Base-by-base conservation (phyloP, 768 basidiomycete genomes). In the Fomitopsis serialis region DNA sequence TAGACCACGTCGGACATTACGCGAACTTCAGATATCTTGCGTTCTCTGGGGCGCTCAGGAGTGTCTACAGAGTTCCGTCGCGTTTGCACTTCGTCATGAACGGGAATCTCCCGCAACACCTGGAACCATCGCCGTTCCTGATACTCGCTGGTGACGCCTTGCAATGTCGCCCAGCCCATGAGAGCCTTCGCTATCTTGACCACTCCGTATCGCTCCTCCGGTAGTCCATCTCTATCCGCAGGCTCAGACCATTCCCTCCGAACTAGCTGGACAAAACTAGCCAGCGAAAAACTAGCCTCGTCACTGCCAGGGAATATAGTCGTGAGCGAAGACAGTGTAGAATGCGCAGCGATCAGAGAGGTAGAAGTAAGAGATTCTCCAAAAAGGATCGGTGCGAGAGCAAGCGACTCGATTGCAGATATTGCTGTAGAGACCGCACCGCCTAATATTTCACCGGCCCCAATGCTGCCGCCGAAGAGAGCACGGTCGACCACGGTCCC, bases 211-310 rank as follows among this genome's bases (percentile, higher is more conserved):
- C 77, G 77, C 55, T 76, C 79, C 59, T 74, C 76, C 0, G 87
- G 87, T 22, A 82, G 72, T 21, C 72, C 72, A 12, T 78, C 75
- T 24, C 77, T 78, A 13, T 72, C 70, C 7, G 69, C 73, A 43
- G 81, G 79, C 36, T 80, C 73, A 55, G 75, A 74, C 85, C 87
- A 87, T 70, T 93, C 90, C 36, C 85, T 74, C 49, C 81, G 80
- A n/a, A 92, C 88, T 29, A 93, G 81, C 29, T 75, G 77, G 51
- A 92, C 85, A 68, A 92, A 91, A 10, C 87, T 83, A 9, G 81
- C 84, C 7, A 93, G 72, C 1, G 89, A 90, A 67, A 92, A 92
- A 17, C 87, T 85, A 2, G 89, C 84, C 56, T 91, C 90, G 61
- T 82, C 84, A 61, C 81, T 83, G 3, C 85, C 84, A 2, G 85